Percentiles rank a stretch among this genome's conserved stretches.
These are phyloP conservation scores for Fusarium concolor DNA, from an alignment of 2,329 filamentous ascomycete species.

Conservation along the genomic window DNA sequence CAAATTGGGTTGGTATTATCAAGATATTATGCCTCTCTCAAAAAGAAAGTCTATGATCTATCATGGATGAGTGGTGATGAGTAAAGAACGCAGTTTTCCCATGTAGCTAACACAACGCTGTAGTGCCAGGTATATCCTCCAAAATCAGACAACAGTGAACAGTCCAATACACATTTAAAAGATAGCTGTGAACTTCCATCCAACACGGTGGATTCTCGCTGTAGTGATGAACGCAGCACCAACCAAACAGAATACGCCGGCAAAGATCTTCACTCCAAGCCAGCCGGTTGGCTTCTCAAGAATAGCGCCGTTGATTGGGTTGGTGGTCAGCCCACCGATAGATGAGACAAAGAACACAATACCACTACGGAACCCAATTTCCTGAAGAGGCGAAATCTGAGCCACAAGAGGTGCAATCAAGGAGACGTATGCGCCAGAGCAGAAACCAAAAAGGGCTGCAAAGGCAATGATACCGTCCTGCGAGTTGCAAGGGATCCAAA, in stretches of 20 bases:
- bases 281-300: constrained; percentile 47
- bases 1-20: not conserved
- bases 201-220: constrained; percentile 27
- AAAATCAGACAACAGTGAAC: not conserved
- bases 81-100: not conserved
- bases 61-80: not conserved
- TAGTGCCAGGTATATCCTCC: not conserved
- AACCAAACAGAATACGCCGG: constrained; percentile 33
- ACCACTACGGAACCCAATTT: constrained; percentile 50
- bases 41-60: not conserved
- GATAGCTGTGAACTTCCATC: constrained; percentile 24
- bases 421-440: constrained; percentile 56
- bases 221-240: constrained; percentile 25
- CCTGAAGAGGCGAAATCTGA: constrained; percentile 51
- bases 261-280: constrained; percentile 54
- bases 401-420: constrained; percentile 54
- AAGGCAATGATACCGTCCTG: constrained; percentile 52
- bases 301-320: constrained; percentile 66
- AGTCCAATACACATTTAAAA: constrained; percentile 1
- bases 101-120: not conserved
- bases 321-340: constrained; percentile 67
- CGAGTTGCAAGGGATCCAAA: constrained; percentile 56
- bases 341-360: constrained; percentile 64
- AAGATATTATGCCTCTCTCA: not conserved
- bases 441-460: constrained; percentile 57